Base-by-base conservation (phyloP, 768 basidiomycete genomes). In the Chalciporus sphaerocephalus region DNA sequence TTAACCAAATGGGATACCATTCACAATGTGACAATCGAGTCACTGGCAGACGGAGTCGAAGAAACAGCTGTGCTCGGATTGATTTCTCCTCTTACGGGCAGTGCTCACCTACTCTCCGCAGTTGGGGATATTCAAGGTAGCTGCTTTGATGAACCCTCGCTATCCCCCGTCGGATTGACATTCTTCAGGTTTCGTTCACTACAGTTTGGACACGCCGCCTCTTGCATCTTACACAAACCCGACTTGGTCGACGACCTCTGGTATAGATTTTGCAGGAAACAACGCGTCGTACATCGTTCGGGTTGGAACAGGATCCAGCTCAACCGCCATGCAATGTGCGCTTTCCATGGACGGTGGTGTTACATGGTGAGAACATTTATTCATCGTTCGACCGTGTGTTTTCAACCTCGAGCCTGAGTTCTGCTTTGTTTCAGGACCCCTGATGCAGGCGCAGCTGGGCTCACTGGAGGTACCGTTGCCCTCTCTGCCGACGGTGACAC, bases 31-130 rank as follows among this genome's bases (percentile, higher is more conserved):
- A 76, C 80, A 0, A 63, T 85, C 43, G 69, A 77, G 39, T 76
- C 78, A 0, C 65, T 83, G 24, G 82, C 83, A 1, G 76, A 81
- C 53, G 83, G 83, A 5, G 69, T 85, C 13, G 83, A 85, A 64
- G 80, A 85, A 59, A 80, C 76, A 0, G 69, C 81, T 11, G 71
- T 84, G 4, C 72, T 72, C 46, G 74, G 70, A 17, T 55, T 85
- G 40, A 77, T 84, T 46, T 81, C 81, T 6, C 81, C 81, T 5
- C 80, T 81, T 1, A 67, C 66, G n/a, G 82, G 82, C 28, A 28
- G 28, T 3, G 74, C 81, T 3, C 57, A 64, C 18, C 69, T 85
- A 24, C 61, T 83, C 8, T 82, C 80, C 6, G 76, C 74, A 17
- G 72, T 82, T 22, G 73, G 72, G 23, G 79, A 83, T 52, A 62